Evolutionary conservation across 2,329 filamentous ascomycete genomes (phyloP), one percentile per base, ranked within the genome.

Genomic region (Ambrosiella xylebori): DNA sequence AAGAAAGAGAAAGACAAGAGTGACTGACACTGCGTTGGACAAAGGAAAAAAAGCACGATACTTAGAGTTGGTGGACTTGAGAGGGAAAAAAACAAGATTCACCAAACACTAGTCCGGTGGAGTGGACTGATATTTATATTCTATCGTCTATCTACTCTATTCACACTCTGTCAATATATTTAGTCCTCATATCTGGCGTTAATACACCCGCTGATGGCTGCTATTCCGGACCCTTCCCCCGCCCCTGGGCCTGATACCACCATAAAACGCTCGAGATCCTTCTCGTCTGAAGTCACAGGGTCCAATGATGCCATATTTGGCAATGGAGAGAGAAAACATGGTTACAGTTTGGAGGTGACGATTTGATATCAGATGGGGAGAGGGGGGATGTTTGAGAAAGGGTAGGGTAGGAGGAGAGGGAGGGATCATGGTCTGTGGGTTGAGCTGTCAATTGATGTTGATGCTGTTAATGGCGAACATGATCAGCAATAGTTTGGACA

Each of bases 21-120:
- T 55, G 39, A 55, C 17, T 44, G 19, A 8, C 9, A 44, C 17
- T 27, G 17, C 44, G 7, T 50, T 50, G n/a, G 51, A 50, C 39
- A 49, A 49, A 27, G 35, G 45, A 57, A 57, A 54, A 54, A 56
- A 52, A 45, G 41, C 52, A 12, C n/a, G 54, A 3, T 11, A 50
- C 41, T 47, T 47, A 11, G n/a, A 47, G 44, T 47, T 11, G 11
- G 6, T 11, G 40, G 40, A 41, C n/a, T 8, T 47, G 44, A 47
- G n/a, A 8, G n/a, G n/a, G n/a, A 7, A 5, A 15, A 15, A 17
- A 47, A 2, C 40, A 41, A 12, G 27, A 27, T 3, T 27, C 3
- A 3, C 27, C 27, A 27, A 27, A 27, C 3, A 27, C 27, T 5
- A 27, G 4, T 3, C 3, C 27, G 27, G 27, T 27, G 27, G 27